phyloP scores from a whole-genome alignment of 225 moss, liverwort and hornwort genomes.

The Neckera pumila region DNA sequence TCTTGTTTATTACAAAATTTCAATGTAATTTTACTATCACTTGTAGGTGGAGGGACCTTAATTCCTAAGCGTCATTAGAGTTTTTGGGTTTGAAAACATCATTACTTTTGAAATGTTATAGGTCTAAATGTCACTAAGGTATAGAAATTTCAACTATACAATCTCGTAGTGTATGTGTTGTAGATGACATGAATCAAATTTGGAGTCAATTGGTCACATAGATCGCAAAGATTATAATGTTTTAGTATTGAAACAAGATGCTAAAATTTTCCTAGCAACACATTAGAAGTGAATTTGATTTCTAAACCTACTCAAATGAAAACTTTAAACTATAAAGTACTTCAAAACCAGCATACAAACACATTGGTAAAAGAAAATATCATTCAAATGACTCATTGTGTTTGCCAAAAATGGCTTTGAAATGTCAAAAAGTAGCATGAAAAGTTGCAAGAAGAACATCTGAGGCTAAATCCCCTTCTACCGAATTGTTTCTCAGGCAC shows the following conservation, averaged over 20 bases:
- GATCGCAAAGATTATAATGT: not conserved
- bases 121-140: too few species aligned
- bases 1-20: not conserved
- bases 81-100: too few species aligned
- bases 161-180: too few species aligned
- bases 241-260: too few species aligned
- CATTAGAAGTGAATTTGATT: too few species aligned
- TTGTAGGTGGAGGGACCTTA: not conserved
- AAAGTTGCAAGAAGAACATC: not conserved
- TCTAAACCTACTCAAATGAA: not conserved
- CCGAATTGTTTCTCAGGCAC: not conserved
- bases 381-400: not conserved
- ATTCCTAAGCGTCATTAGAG: too few species aligned
- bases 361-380: not conserved
- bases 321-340: not conserved
- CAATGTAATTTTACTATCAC: not conserved
- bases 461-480: not conserved
- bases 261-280: not conserved
- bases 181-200: too few species aligned
- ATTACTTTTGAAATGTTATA: too few species aligned
- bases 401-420: not conserved
- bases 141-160: too few species aligned
- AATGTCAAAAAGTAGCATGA: not conserved
- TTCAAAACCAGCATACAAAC: not conserved
- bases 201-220: not conserved